Conservation (phyloP, 2,329 filamentous ascomycete genomes). For the Plenodomus biglobosus region DNA sequence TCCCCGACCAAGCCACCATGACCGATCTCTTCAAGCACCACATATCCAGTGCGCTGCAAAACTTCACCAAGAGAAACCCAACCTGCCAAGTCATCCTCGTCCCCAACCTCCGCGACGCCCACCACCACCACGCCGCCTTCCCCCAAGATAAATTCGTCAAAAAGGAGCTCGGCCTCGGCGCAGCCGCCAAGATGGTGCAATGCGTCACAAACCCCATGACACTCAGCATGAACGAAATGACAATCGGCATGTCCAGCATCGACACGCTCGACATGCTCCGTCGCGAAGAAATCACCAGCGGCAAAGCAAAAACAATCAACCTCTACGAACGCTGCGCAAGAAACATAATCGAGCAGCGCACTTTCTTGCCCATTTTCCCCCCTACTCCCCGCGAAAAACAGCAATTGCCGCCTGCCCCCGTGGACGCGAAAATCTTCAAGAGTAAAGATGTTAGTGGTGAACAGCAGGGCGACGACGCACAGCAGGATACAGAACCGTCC, state of each 20-base stretch:
- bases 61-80: conserved; percentile 70
- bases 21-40: conserved; percentile 79
- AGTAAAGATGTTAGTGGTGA: conserved; percentile 52
- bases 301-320: conserved; percentile 59
- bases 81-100: conserved; percentile 78
- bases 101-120: conserved; percentile 79
- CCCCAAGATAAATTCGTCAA: conserved; percentile 72
- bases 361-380: conserved; percentile 89
- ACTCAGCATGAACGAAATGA: conserved; percentile 81
- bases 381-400: conserved; percentile 67
- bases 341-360: conserved; percentile 83
- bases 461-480: conserved; percentile 43
- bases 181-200: conserved; percentile 62
- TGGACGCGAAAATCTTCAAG: conserved; percentile 56
- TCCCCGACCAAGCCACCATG: conserved; percentile 75
- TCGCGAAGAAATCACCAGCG: conserved; percentile 68
- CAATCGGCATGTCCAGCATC: conserved; percentile 78
- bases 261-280: conserved; percentile 82
- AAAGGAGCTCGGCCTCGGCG: conserved; percentile 71
- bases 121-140: conserved; percentile 84
- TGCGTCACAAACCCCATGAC: conserved; percentile 91
- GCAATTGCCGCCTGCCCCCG: conserved; percentile 53
- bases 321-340: conserved; percentile 70
- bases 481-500: conserved; percentile 52
- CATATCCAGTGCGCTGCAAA: conserved; percentile 72